Conservation (phyloP, 2,329 filamentous ascomycete genomes). For the Venturia aucupariae region DNA sequence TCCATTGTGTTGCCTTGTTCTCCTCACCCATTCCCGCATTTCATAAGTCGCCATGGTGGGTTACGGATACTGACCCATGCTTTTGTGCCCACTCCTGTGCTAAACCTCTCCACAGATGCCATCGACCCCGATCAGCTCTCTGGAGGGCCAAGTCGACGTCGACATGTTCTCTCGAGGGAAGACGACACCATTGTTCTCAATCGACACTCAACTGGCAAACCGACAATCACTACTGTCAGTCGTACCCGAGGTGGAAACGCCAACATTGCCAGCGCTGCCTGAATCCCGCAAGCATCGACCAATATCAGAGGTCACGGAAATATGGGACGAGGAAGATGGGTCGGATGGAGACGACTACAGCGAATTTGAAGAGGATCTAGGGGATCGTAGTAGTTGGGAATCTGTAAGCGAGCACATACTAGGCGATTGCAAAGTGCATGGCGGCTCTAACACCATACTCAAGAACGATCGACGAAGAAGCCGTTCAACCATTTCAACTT, state of each 20-base stretch:
- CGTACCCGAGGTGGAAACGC: constrained; percentile 13
- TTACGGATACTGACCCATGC: not conserved
- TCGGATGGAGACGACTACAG: constrained; percentile 23
- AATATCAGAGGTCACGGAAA: constrained; percentile 63
- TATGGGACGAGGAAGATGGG: constrained; percentile 66
- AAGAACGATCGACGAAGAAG: constrained; percentile 56
- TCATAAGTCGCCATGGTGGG: constrained; percentile 10
- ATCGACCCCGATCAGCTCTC: constrained; percentile 36
- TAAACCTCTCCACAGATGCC: constrained; percentile 19
- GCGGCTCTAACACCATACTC: not conserved
- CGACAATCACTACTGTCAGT: constrained; percentile 11
- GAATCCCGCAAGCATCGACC: constrained; percentile 41
- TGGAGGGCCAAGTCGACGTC: constrained; percentile 34
- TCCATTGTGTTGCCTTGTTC: not conserved
- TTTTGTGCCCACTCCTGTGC: constrained; percentile 6
- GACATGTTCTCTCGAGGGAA: constrained; percentile 42
- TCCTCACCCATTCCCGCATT: not conserved
- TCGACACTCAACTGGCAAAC: constrained; percentile 11
- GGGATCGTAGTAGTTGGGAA: constrained; percentile 44
- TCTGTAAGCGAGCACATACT: not conserved
- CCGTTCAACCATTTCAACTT: constrained; percentile 79
- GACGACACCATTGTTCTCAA: constrained; percentile 51
- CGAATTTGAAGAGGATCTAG: constrained; percentile 46
- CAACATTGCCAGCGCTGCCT: not conserved
- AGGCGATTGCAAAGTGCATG: not conserved